Base-by-base conservation (phyloP, 495 filamentous ascomycete genomes). In the Aspergillus taichungensis region DNA sequence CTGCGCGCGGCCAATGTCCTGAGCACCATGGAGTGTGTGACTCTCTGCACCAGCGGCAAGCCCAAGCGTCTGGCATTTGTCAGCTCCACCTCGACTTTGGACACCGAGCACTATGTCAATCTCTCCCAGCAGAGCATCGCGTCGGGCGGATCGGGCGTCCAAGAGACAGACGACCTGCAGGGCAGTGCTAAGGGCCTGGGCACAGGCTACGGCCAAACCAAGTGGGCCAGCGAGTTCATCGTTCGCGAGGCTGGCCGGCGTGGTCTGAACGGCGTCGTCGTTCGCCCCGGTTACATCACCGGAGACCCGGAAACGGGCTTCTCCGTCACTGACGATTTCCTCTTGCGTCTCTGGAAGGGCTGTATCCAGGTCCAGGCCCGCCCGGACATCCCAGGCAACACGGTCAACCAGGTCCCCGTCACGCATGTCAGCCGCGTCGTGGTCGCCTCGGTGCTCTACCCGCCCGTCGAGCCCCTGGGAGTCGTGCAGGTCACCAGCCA, bases 151-250 rank as follows among this genome's bases (percentile, higher is more conserved):
- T 57, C 55, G 11, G 73, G 72, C 39, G 65, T 88, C 28, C 65
- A 68, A 24, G 84, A 88, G 57, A 63, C 67, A 0, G 84, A 88
- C 50, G 76, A 84, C 44, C 63, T 88, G 5, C 70, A 77, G 45
- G 82, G 85, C 10, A 82, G 77, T 47, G 62, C 75, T 8, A 75
- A 68, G 14, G 82, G 81, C 27, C 74, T 90, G 0, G 71, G 80
- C 56, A 94, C 85, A 0, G 92, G 91, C 6, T 98, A 98, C 55
- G 92, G 89, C 6, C 90, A 96, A 64, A 79, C 75, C 39, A 98
- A 98, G 69, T 88, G 85, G 84, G 82, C 79, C 14, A 68, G 77
- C 6, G 90, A 96, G 61, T 83, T 87, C 53, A 70, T 98, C 10
- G 77, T 90, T 38, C 73, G 84, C 12, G 87, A 85, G 57, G 91